Evolutionary conservation across 73 alveolate genomes (phyloP), one percentile per base, ranked within the genome.

Genomic region (Paramecium primaurelia): DNA sequence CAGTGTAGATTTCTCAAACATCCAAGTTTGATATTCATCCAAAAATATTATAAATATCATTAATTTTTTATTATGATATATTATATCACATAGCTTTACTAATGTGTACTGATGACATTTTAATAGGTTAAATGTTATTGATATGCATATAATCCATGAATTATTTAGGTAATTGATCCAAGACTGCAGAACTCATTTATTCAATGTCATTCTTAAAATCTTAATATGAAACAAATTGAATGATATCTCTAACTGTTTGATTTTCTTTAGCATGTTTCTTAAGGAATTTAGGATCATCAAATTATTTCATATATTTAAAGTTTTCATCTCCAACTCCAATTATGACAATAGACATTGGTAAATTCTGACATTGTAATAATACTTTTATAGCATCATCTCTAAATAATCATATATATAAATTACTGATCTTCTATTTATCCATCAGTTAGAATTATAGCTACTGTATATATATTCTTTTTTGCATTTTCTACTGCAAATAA

Each of bases 261-360:
- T 54, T 18, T 22, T 16, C 69, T 75, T 22, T 75, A n/a, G 38
- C 26, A 20, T 32, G 47, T 36, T 75, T 75, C 45, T 44, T 80
- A 45, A 80, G 36, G 91, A 80, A 80, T 45, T 80, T 47, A 22
- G 73, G 47, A 80, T 80, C 95, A 88, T 93, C 96, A 59, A 93
- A 68, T 40, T 44, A 54, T 25, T 90, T 88, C 96, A 93, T 93
- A 59, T 91, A 86, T 5, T 77, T 54, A 86, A 93, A 93, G 45
- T 93, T 85, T 16, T 92, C 96, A 25, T 84, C 80, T 28, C 97
- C 95, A 26, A 93, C 95, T 4, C 97, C 95, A 60, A 93, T 94
- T 14, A 93, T 92, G 8, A 93, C 49, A 26, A 93, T 93, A 12
- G 93, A 85, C 77, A 93, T 92, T 59, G 97, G 36, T 9, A 80